Percentiles rank a stretch among this genome's conserved stretches.
These are phyloP conservation scores for Zea mays DNA, from an alignment of 176 grass and related monocot genomes.

Conservation along the genomic window Zm-B73-REFERENCE-NAM-5.0 NC_050102.1:136263001-136263500, in stretches of 20 bases:
- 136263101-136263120: conserved; percentile 21
- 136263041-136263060: neutral
- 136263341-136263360: conserved; percentile 23
- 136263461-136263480: conserved; percentile 57
- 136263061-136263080: neutral
- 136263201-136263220: conserved; percentile 60
- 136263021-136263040: neutral
- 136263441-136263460: conserved; percentile 29
- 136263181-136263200: conserved; percentile 27
- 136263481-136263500: conserved; percentile 58
- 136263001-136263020: neutral
- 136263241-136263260: conserved; percentile 44
- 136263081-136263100: conserved; percentile 28
- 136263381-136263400: conserved; percentile 62
- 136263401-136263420: conserved; percentile 48
- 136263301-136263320: conserved; percentile 31
- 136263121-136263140: conserved; percentile 34
- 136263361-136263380: conserved; percentile 46
- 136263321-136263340: conserved; percentile 25
- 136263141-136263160: conserved; percentile 41
- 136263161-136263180: conserved; percentile 27
- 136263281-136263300: conserved; percentile 37
- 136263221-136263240: conserved; percentile 96
- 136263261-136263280: conserved; percentile 16
- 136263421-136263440: conserved; percentile 54